Percentiles rank a stretch among this genome's conserved stretches.
Conservation (phyloP, 2,329 filamentous ascomycete species). For the Fusarium nygamai region DNA sequence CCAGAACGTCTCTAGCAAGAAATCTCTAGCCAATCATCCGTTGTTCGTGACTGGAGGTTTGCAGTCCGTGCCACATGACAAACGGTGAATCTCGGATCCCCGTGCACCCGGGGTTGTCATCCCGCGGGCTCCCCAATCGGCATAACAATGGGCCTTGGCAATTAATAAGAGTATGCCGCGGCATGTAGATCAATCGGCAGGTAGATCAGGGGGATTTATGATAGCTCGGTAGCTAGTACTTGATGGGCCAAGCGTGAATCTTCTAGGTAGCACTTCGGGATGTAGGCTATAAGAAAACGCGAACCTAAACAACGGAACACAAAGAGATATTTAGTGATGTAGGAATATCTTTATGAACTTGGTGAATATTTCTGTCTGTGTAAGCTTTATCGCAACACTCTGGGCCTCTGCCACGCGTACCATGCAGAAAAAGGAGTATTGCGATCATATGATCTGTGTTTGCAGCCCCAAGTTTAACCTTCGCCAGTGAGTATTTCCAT, state of each 20-base stretch:
- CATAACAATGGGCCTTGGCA: background rate
- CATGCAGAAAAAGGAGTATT: background rate
- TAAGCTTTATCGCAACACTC: no score
- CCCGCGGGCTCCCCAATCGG: background rate
- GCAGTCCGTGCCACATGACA: background rate
- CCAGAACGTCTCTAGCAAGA: background rate
- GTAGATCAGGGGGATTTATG: background rate
- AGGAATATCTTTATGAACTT: accelerated
- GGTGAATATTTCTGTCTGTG: no score
- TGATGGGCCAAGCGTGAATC: background rate
- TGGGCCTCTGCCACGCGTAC: background rate
- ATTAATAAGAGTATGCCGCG: background rate
- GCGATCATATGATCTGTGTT: background rate
- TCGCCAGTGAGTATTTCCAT: no score
- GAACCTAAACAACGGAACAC: background rate
- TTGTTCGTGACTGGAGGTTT: background rate
- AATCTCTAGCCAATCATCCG: background rate
- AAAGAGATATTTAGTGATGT: background rate
- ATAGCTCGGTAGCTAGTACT: background rate
- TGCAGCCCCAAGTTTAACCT: background rate
- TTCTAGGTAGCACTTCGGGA: background rate
- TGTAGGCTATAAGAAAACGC: no score
- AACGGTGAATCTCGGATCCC: background rate
- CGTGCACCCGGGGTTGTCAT: background rate
- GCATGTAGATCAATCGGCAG: background rate